phyloP scores from a whole-genome alignment of 2,329 filamentous ascomycete species.

The Cladosporium sp. region DNA sequence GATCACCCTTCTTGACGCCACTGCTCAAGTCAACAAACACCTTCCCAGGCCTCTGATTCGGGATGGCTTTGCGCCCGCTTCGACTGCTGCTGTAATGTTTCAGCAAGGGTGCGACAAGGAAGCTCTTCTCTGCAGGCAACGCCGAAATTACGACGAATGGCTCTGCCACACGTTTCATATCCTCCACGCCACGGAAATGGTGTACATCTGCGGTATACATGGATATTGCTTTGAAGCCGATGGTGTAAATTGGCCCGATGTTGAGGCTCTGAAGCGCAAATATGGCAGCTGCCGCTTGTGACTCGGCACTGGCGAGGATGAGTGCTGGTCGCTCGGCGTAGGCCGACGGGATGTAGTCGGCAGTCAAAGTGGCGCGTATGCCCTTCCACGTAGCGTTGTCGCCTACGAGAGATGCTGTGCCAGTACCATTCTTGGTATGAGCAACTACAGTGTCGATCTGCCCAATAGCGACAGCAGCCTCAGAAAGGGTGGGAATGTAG shows the following conservation, averaged over 20 bases:
- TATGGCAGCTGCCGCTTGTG: slow-evolving; percentile 76
- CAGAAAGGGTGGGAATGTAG: slow-evolving; percentile 68
- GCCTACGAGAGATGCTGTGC: slow-evolving; percentile 60
- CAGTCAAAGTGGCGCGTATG: slow-evolving; percentile 76
- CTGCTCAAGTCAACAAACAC: slow-evolving; percentile 81
- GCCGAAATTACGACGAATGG: slow-evolving; percentile 83
- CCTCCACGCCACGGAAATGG: slow-evolving; percentile 70
- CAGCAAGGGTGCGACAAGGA: slow-evolving; percentile 74
- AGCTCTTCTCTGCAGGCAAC: slow-evolving; percentile 74
- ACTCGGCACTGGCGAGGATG: slow-evolving; percentile 70
- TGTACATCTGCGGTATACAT: slow-evolving; percentile 66
- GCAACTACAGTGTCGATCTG: slow-evolving; percentile 81
- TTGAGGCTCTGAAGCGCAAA: slow-evolving; percentile 76
- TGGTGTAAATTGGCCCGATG: slow-evolving; percentile 79
- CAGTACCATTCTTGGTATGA: slow-evolving; percentile 38
- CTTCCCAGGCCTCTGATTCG: slow-evolving; percentile 50
- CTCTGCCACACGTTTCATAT: slow-evolving; percentile 75
- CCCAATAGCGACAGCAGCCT: slow-evolving; percentile 76
- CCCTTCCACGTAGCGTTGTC: slow-evolving; percentile 87
- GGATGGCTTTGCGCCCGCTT: slow-evolving; percentile 38
- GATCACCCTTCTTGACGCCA: slow-evolving; percentile 65
- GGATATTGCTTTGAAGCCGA: slow-evolving; percentile 68
- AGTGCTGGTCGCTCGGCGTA: slow-evolving; percentile 76
- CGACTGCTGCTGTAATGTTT: slow-evolving; percentile 59
- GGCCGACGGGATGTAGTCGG: slow-evolving; percentile 79